phyloP scores from a whole-genome alignment of 768 basidiomycete genomes.

The Tulasnella sp. region DNA sequence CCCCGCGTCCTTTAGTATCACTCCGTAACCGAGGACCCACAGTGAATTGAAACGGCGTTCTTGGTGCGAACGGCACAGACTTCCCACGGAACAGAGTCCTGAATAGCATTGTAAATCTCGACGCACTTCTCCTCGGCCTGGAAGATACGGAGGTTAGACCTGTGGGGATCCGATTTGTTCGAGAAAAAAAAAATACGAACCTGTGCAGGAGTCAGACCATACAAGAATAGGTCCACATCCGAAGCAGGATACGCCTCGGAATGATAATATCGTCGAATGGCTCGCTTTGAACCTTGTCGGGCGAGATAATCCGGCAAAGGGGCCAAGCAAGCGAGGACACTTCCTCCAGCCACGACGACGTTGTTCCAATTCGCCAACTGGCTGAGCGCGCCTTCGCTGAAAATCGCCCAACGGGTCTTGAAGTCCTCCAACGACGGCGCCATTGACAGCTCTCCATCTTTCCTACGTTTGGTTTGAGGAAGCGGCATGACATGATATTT shows the following conservation, averaged over 20 bases:
- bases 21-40: no score
- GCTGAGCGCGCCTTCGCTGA: background rate
- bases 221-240: background rate
- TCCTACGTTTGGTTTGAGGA: slow-evolving; percentile 40
- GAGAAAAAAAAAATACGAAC: slow-evolving; percentile 45
- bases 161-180: no score
- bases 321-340: background rate
- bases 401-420: background rate
- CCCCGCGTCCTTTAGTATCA: no score
- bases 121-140: no score
- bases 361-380: background rate
- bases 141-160: no score
- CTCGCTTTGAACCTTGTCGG: slow-evolving; percentile 44
- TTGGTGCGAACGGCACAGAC: slow-evolving; percentile 34
- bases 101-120: no score
- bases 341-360: background rate
- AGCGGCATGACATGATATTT: slow-evolving; percentile 2
- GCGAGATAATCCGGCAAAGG: background rate
- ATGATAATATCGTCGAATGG: slow-evolving; percentile 55
- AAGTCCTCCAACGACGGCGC: slow-evolving; percentile 24
- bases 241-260: slow-evolving; percentile 47
- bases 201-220: background rate
- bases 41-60: slow-evolving; percentile 62
- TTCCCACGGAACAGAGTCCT: no score
- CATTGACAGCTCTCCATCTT: slow-evolving; percentile 53